Evolutionary conservation across 1,284 basidiomycete species (phyloP), one percentile per base, ranked within the genome.

Genomic region (Marasmius fiardii): DNA sequence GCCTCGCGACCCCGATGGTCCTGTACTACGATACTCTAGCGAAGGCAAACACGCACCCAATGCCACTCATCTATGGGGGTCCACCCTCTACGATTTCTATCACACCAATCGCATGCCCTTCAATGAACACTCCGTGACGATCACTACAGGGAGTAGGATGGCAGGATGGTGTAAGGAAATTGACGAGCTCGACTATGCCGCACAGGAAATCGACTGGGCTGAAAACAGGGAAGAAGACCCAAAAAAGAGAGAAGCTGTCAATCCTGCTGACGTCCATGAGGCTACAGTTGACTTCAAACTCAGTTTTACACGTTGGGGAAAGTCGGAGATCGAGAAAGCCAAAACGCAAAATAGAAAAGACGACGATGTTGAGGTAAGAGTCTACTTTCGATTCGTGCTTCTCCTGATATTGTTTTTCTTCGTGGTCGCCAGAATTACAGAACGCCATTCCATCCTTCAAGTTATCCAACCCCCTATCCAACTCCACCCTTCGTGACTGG

Each of bases 1-100:
- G 62, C 58, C 58, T 23, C 53, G 60, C 34, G 57, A 60, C 53
- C 60, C 62, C 7, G 55, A 57, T 18, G 62, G 62, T 5, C 24
- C 43, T 5, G 31, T 48, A 31, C n/a, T 31, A 23, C n/a, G 11
- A 28, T 35, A 26, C 21, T 43, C 54, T 18, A 7, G 21, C 16
- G 10, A 16, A 33, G 58, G 55, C 43, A 58, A 56, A 37, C n/a
- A 26, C 3, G 53, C 55, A 4, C 53, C 47, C 12, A 57, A 45
- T 18, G 34, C 48, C 23, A 43, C 31, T 20, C 39, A 34, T 43
- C 31, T 54, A 20, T 60, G 60, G 61, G 60, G 61, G 14, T 45
- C 44, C 8, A 61, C 53, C 3, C 41, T 61, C 12, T 50, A 52
- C 28, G 59, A 61, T 44, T 58, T 63, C 35, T 63, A 56, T 44